These are phyloP conservation scores for Oidium heveae DNA, from an alignment of 2,329 filamentous ascomycete species.

Conservation along the genomic window DNA sequence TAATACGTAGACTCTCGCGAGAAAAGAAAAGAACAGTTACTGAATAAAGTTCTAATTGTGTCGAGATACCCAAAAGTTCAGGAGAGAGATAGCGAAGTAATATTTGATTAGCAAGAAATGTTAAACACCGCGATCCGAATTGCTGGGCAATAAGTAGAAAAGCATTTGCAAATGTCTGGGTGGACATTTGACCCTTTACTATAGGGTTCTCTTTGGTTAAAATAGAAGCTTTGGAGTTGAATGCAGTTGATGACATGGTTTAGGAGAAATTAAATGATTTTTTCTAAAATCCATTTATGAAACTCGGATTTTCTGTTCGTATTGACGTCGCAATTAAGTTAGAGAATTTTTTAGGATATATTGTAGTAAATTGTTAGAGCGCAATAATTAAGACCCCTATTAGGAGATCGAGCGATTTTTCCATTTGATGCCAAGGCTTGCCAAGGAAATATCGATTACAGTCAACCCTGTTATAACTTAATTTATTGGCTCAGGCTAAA, in stretches of 20 bases:
- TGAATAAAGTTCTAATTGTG: slow-evolving; percentile 81
- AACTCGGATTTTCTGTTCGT: too few species aligned
- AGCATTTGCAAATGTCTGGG: slow-evolving; percentile 1
- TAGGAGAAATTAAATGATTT: neutral
- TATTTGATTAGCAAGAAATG: slow-evolving; percentile 78
- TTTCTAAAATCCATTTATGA: neutral
- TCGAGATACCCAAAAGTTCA: slow-evolving; percentile 56
- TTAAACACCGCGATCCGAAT: slow-evolving; percentile 62
- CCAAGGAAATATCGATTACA: too few species aligned
- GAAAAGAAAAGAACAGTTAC: slow-evolving; percentile 88
- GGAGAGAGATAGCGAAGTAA: slow-evolving; percentile 75
- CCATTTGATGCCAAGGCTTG: too few species aligned
- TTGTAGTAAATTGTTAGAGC: too few species aligned
- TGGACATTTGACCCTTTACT: neutral
- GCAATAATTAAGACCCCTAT: too few species aligned
- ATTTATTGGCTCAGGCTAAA: too few species aligned
- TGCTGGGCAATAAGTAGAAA: slow-evolving; percentile 54
- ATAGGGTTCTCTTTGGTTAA: neutral
- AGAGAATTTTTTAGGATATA: too few species aligned
- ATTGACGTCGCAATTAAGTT: too few species aligned
- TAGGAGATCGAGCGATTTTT: too few species aligned
- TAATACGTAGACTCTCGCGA: slow-evolving; percentile 72
- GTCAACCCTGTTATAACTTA: too few species aligned
- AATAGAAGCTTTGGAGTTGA: neutral
- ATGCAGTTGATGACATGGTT: neutral